Conservation (phyloP, 1,139 yeast species). For the Protomyces gravidus region DNA sequence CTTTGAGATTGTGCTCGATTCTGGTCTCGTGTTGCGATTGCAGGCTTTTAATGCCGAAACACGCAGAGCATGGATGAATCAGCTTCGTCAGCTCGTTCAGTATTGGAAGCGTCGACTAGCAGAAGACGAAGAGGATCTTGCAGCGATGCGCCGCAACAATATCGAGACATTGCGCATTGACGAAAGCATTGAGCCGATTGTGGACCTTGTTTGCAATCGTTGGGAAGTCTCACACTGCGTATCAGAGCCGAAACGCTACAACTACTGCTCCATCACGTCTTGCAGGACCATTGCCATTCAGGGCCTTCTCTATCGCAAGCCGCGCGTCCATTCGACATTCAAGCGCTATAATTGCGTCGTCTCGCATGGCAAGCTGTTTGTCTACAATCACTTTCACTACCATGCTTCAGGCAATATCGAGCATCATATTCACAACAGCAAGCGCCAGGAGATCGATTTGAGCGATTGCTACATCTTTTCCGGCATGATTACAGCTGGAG, state of each 20-base stretch:
- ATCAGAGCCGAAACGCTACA: conserved; percentile 53
- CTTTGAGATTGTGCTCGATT: conserved; percentile 52
- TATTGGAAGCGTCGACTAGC: conserved; percentile 59
- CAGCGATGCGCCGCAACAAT: conserved; percentile 49
- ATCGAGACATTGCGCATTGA: conserved; percentile 49
- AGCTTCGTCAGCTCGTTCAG: conserved; percentile 46
- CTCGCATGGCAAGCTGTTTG: conserved; percentile 61
- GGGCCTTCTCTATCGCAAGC: conserved; percentile 65
- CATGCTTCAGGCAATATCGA: conserved; percentile 42
- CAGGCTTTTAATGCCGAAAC: conserved; percentile 53
- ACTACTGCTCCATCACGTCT: conserved; percentile 57
- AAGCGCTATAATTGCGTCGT: conserved; percentile 58
- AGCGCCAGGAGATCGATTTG: conserved; percentile 48
- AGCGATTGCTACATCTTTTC: conserved; percentile 69
- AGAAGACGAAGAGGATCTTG: conserved; percentile 46
- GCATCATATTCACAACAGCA: conserved; percentile 27
- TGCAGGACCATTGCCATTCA: conserved; percentile 55
- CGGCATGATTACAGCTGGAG: conserved; percentile 53
- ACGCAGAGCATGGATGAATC: conserved; percentile 63
- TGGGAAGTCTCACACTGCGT: conserved; percentile 56
- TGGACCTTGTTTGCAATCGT: conserved; percentile 49
- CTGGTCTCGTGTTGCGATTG: conserved; percentile 51
- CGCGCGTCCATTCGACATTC: conserved; percentile 64
- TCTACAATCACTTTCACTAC: conserved; percentile 33
- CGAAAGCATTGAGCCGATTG: conserved; percentile 57